Conservation (phyloP, 495 filamentous ascomycete genomes). For the Cercophora newfieldiana region DNA sequence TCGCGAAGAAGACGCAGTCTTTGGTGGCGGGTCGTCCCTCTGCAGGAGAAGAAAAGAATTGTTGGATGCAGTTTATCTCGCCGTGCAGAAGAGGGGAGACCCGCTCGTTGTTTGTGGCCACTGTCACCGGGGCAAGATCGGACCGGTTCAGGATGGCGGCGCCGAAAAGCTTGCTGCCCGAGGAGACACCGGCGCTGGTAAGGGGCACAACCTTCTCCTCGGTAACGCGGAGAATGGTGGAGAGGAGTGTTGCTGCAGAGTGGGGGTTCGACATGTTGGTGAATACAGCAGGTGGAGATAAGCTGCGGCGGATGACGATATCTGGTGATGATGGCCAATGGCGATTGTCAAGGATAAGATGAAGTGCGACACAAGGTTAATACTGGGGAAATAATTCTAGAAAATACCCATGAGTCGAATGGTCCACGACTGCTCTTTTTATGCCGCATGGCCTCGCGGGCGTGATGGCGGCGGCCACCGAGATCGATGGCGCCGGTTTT, state of each 20-base stretch:
- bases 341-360: too few relatives aligned
- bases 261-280: conserved; percentile 21
- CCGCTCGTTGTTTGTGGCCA: conserved; percentile 43
- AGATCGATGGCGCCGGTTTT: conserved; percentile 12
- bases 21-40: conserved; percentile 28
- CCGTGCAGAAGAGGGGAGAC: conserved; percentile 41
- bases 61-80: conserved; percentile 49
- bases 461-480: conserved; percentile 10
- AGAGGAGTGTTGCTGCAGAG: conserved; percentile 32
- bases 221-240: conserved; percentile 34
- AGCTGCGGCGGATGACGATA: not conserved
- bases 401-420: not conserved
- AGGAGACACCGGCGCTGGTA: conserved; percentile 36
- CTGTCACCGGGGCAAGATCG: conserved; percentile 29
- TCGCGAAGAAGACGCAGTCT: conserved; percentile 45
- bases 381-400: not conserved
- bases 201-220: conserved; percentile 37
- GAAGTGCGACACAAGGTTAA: not conserved
- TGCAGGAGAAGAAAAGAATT: conserved; percentile 36
- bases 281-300: not conserved
- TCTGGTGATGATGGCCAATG: too few relatives aligned
- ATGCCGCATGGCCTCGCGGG: not conserved
- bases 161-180: conserved; percentile 44
- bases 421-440: not conserved
- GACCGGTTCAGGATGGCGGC: conserved; percentile 39